Base-by-base conservation (phyloP, 352 stramenopile species). In the Phytopythium litorale region DNA sequence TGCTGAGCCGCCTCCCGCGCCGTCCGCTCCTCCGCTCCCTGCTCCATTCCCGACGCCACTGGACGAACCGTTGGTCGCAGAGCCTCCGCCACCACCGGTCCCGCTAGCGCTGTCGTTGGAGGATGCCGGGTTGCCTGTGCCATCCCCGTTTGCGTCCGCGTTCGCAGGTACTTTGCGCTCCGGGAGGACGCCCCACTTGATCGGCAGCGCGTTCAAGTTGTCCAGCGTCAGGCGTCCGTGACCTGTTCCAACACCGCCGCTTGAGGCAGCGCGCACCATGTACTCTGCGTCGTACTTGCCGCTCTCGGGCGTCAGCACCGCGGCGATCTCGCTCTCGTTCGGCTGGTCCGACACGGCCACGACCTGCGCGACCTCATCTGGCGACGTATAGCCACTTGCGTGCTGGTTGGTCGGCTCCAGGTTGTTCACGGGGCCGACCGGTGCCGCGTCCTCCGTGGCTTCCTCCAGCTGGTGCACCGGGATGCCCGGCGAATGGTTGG, bases 251-350 rank as follows among this genome's bases (percentile, higher is more conserved):
- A 62, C 49, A 12, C 67, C 50, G 49, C 71, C 30, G 19, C 83
- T 72, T 15, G 68, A 68, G 7, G 78, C 81, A 23, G 65, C 48
- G 8, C 78, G 78, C 7, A 91, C 80, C 78, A 91, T 87, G 55
- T 91, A 88, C 65, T 88, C 81, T 16, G 90, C 60, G 63, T 90
- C 75, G 61, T 91, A 94, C 12, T 66, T 66, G 4, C 85, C 85
- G 21, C 68, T 88, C 11, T 21, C 54, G 7, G 52, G 52, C 5
- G 83, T 86, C 48, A 90, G 45, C 15, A 78, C 69, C 25, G 75
- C 66, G 18, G 67, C 73, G 46, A 92, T 88, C 59, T 94, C 83
- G 55, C 83, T 94, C 43, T 92, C 83, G 40, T 85, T 91, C 37
- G 81, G 81, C 21, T 71, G 50, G 13, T 82, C 70, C 18, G 76